These are phyloP conservation scores for Pestalotiopsis fici DNA, from an alignment of 2,329 filamentous ascomycete genomes.

Conservation along the genomic window DNA sequence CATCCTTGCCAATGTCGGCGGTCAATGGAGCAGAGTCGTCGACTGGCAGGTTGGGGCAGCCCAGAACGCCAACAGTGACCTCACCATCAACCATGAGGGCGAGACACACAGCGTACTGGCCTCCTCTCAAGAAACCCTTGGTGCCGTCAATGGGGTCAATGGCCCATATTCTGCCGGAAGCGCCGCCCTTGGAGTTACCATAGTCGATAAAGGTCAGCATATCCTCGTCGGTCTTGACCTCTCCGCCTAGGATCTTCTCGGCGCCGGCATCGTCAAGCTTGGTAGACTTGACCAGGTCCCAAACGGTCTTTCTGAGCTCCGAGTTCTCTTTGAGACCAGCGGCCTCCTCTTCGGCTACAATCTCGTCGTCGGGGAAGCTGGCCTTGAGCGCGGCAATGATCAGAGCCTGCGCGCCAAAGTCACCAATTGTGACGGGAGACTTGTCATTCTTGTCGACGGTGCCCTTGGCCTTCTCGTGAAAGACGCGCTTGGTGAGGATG, in stretches of 20 bases:
- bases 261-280: conserved; percentile 67
- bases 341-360: conserved; percentile 95
- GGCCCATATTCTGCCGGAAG: conserved; percentile 83
- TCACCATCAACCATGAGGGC: conserved; percentile 90
- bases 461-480: conserved; percentile 89
- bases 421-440: conserved; percentile 95
- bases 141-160: conserved; percentile 98
- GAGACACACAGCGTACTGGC: conserved; percentile 95
- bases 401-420: conserved; percentile 95
- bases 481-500: conserved; percentile 75
- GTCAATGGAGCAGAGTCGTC: conserved; percentile 75
- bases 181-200: conserved; percentile 71
- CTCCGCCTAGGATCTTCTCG: conserved; percentile 69
- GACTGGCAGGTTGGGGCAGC: conserved; percentile 91
- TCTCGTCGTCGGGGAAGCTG: conserved; percentile 87
- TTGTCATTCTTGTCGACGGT: conserved; percentile 94
- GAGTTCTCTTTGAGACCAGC: conserved; percentile 73
- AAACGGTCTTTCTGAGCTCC: conserved; percentile 73
- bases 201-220: conserved; percentile 70
- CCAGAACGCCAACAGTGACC: conserved; percentile 91
- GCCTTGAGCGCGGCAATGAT: conserved; percentile 89
- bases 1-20: conserved; percentile 71
- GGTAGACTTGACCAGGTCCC: conserved; percentile 76
- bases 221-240: conserved; percentile 64
- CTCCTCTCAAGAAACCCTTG: conserved; percentile 93